Conservation (phyloP, 371 early-diverging fungal genomes). For the Rhizomucor miehei region DNA sequence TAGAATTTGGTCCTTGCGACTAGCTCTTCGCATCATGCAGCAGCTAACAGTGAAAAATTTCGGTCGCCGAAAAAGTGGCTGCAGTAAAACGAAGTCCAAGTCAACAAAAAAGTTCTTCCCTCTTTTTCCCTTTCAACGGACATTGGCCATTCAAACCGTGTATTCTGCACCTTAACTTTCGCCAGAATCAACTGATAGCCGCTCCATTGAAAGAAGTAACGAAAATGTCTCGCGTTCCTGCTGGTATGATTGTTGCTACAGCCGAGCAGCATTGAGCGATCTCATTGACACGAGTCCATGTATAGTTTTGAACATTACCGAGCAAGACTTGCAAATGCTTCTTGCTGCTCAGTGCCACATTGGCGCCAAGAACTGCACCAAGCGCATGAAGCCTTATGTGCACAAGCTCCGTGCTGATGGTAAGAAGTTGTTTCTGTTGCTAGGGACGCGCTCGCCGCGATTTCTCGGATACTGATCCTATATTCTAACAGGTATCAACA, state of each 20-base stretch:
- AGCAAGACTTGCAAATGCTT: slow-evolving; percentile 89
- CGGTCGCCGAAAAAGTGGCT: no score
- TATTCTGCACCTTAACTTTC: slow-evolving; percentile 17
- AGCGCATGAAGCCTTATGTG: slow-evolving; percentile 90
- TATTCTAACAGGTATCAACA: slow-evolving; percentile 53
- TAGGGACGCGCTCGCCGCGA: background rate
- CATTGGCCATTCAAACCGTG: slow-evolving; percentile 14
- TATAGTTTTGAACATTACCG: slow-evolving; percentile 65
- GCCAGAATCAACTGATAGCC: slow-evolving; percentile 17
- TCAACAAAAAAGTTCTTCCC: slow-evolving; percentile 1
- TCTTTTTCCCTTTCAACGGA: slow-evolving; percentile 14
- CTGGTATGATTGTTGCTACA: slow-evolving; percentile 13
- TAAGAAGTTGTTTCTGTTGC: slow-evolving; percentile 11
- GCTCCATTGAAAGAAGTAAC: slow-evolving; percentile 11
- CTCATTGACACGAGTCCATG: background rate
- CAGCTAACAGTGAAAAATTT: background rate
- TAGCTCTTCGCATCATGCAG: no score
- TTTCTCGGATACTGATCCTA: background rate
- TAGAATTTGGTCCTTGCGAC: no score
- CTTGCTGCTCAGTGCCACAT: slow-evolving; percentile 92
- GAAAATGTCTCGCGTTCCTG: slow-evolving; percentile 20
- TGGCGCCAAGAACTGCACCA: slow-evolving; percentile 88
- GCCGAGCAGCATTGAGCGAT: background rate
- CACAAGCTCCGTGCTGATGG: slow-evolving; percentile 95
- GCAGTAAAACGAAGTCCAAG: no score